Base-by-base conservation (phyloP, 2,329 filamentous ascomycete species). In the Fusarium sp. region DNA sequence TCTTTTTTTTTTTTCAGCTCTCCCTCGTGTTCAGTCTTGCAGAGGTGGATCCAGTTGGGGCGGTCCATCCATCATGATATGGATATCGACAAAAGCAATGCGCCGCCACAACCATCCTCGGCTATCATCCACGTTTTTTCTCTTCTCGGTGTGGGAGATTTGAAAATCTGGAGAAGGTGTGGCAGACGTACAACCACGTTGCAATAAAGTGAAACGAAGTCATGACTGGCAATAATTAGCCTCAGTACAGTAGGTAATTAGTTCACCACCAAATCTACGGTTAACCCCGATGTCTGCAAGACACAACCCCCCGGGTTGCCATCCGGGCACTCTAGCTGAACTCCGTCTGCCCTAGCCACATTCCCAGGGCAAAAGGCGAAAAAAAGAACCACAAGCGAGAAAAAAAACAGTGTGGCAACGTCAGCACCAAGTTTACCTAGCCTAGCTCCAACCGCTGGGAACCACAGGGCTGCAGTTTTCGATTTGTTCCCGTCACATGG, bases 401-500 rank as follows among this genome's bases (percentile, higher is more conserved):
- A 54, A 56, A 69, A 57, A 37, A 60, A 66, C 63, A 64, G 35
- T 65, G 69, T 76, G 66, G 68, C 71, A 72, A 78, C 62, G 67
- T 69, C 67, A 71, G 67, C 68, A 57, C 65, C 39, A 37, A 58
- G 58, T 64, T 68, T 60, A 59, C 50, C 27, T 57, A 39, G 62
- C 50, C 50, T 57, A 39, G 62, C 64, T 62, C 68, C 50, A 65
- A 37, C 57, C 22, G 65, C 22, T 65, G 11, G 72, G 67, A 69
- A 65, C 67, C 65, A 65, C 77, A 77, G 65, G 76, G 76, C 77
- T 78, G 75, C 70, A 72, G 68, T 78, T 77, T 76, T 68, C 65
- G 41, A 67, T 54, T 54, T 54, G 50, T 54, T 54, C 50, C 76
- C 60, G 67, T 80, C 78, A 80, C 72, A 77, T 79, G 77, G 67